Base-by-base conservation (phyloP, 495 filamentous ascomycete species). In the Schizothecium vesticola region DNA sequence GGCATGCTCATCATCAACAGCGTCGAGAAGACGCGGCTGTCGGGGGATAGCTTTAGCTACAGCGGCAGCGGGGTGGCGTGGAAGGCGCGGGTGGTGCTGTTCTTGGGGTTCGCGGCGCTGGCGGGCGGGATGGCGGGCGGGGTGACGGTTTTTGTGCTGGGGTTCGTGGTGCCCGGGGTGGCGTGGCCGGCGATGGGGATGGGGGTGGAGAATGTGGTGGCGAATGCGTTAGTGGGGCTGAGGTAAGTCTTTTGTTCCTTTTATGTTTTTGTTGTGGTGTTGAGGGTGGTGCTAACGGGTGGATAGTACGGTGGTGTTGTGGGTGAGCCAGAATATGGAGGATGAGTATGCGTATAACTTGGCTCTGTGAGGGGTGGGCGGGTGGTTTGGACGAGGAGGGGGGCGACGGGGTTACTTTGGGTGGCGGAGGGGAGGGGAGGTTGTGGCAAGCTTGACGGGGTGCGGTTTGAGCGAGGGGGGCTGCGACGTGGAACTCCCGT, bases 1-100 rank as follows among this genome's bases (percentile, higher is more conserved):
- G 96, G 96, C 59, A 98, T 98, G 96, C 90, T 98, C 9, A 93
- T 98, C 71, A 98, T 99, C 87, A 99, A 98, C 84, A 92, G 88
- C 66, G 97, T 99, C 72, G 96, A 99, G 78, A 98, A 98, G 84
- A 86, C 89, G 13, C 85, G 93, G 22, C 82, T 99, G 73, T 90
- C 88, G 67, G 90, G 90, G 57, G 95, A 98, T 78, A 90, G 84
- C 72, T 98, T 91, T 80, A 90, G 86, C 72, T 97, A 99, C 77
- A 89, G 85, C 31, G 94, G 96, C 0, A 86, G 82, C 36, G 91
- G 92, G 1, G 94, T 97, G 51, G 92, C 94, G 13, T 97, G 95
- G 95, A 97, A 97, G 82, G 96, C 96, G 57, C 85, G 92, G 67
- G 88, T 98, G 75, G 93, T 99, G 71, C 83, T 99, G 64, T 99